phyloP scores from a whole-genome alignment of 75 land plant genomes.

The Sequoia sempervirens region DNA sequence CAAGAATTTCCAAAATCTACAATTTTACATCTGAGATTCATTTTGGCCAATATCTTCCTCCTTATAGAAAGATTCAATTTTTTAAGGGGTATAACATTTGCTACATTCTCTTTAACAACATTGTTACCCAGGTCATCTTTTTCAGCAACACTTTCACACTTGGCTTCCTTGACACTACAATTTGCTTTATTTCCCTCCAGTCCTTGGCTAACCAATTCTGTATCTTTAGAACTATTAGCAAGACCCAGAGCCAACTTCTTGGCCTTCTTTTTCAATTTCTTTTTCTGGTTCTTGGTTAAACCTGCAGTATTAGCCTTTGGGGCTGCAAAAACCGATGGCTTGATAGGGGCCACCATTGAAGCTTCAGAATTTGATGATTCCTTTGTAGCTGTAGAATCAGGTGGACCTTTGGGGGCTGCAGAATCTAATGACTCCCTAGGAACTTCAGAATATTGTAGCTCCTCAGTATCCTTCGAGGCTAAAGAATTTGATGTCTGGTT shows the following conservation, averaged over 20 bases:
- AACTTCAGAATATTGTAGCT: background rate
- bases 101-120: slow-evolving; percentile 6
- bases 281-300: slow-evolving; percentile 53
- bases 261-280: slow-evolving; percentile 59
- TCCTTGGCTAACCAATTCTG: background rate
- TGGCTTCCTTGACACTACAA: background rate
- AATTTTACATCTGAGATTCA: slow-evolving; percentile 86
- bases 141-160: slow-evolving; percentile 9
- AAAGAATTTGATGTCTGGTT: background rate
- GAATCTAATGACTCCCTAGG: background rate
- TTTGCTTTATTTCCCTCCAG: background rate
- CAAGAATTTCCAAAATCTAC: slow-evolving; percentile 93
- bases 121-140: slow-evolving; percentile 6
- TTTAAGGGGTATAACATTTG: slow-evolving; percentile 14
- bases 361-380: background rate
- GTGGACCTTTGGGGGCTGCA: background rate
- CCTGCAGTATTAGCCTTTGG: background rate
- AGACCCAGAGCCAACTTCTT: slow-evolving; percentile 32
- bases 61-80: slow-evolving; percentile 13
- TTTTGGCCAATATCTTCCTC: slow-evolving; percentile 41
- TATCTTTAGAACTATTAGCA: background rate
- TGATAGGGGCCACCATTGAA: background rate
- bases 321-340: background rate
- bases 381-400: background rate
- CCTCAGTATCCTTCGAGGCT: background rate